Percentiles rank a stretch among this genome's conserved stretches.
phyloP scores from a whole-genome alignment of 2,329 filamentous ascomycete species.

The Pyrenochaeta sp. region DNA sequence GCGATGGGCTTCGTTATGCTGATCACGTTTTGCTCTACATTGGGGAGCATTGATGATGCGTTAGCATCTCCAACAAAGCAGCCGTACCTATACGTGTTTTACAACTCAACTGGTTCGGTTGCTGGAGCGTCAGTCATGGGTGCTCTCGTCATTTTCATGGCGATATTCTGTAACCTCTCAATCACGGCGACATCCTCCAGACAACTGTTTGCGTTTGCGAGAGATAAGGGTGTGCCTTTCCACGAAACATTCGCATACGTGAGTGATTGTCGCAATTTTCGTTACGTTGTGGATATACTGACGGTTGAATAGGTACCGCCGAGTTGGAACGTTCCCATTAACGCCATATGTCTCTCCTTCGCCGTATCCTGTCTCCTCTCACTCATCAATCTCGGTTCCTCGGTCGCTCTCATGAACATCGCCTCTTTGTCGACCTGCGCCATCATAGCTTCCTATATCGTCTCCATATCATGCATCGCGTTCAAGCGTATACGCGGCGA shows the following conservation, averaged over 20 bases:
- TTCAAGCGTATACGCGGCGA: conserved; percentile 34
- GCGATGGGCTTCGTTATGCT: conserved; percentile 48
- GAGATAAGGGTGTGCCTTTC: conserved; percentile 34
- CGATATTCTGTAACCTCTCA: conserved; percentile 47
- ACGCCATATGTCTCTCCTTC: conserved; percentile 39
- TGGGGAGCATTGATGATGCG: background rate
- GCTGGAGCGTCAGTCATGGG: conserved; percentile 32
- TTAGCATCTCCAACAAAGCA: conserved; percentile 23
- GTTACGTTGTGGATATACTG: background rate
- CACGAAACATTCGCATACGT: conserved; percentile 19
- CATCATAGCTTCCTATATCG: conserved; percentile 43
- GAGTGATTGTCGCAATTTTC: conserved; percentile 1
- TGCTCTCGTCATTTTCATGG: conserved; percentile 33
- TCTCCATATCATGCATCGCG: conserved; percentile 43
- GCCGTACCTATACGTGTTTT: conserved; percentile 34
- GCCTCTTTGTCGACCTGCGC: conserved; percentile 44
- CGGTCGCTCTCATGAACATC: conserved; percentile 53
- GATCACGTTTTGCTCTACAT: conserved; percentile 33
- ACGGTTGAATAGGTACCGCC: conserved; percentile 15
- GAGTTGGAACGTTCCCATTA: conserved; percentile 41
- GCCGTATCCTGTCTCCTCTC: conserved; percentile 44
- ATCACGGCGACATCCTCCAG: conserved; percentile 38
- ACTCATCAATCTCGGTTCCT: conserved; percentile 55
- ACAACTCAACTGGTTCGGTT: conserved; percentile 33
- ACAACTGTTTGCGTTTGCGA: conserved; percentile 34